Base-by-base conservation (phyloP, 192 early-diverging fungal species). In the Rhizoclosmatium sp. region DNA sequence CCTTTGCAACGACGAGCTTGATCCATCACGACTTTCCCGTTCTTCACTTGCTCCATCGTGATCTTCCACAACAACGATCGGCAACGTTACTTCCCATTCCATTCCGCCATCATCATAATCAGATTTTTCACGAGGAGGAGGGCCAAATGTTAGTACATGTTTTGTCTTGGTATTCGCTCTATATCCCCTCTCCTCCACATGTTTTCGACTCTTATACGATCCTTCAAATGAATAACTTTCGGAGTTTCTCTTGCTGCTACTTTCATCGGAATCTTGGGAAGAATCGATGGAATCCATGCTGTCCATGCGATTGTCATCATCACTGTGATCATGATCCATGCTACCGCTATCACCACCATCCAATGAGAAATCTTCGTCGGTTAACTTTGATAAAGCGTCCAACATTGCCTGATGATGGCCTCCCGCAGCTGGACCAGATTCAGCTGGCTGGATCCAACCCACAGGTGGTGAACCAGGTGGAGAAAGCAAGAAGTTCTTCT, bases 401-500 rank as follows among this genome's bases (percentile, higher is more conserved):
- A 82, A 10, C 51, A 84, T 75, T 21, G 81, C 81, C n/a, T 83
- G 70, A 40, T 59, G 54, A 65, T 87, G 83, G 12, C 86, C 86
- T 19, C 86, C 86, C 4, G 76, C 19, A 41, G 69, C 80, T 3
- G 86, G 86, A 2, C 48, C 44, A 3, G 71, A 42, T 77, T 87
- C 86, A 16, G 56, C 14, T 4, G 76, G 47, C 59, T 88, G 87
- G 2, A 82, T 75, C 87, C 87, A 88, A 31, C 72, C 87, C 49
- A 88, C 73, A 2, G 87, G 87, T 21, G 87, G 87, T 5, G 85
- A 86, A 0, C 89, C 89, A 5, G 89, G 89, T 31, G 89, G 89
- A 19, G 84, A 86, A 2, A 90, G 76, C 19, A 90, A 75, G 77
- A 87, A 90, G 77, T 88, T 88, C 16, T 69, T 19, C 62, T 90